These are phyloP conservation scores for Mycosarcoma mackinlayi DNA, from an alignment of 1,284 basidiomycete genomes.

Conservation along the genomic window DNA sequence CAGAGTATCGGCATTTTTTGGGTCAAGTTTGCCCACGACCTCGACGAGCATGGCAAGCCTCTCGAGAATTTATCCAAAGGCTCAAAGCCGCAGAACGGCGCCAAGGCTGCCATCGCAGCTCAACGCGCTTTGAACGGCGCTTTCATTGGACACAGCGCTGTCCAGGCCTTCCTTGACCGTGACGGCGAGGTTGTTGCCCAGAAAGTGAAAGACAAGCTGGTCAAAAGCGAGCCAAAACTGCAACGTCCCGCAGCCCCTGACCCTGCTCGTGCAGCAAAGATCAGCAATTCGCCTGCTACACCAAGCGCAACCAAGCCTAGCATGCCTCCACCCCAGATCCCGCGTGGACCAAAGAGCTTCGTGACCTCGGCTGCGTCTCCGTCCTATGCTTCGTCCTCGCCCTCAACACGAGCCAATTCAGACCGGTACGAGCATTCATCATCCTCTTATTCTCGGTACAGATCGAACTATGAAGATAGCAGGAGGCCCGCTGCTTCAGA, in stretches of 20 bases:
- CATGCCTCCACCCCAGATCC: conserved; percentile 35
- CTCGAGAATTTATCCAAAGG: conserved; percentile 2
- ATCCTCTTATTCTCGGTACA: conserved; percentile 3
- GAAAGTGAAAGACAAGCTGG: conserved; percentile 29
- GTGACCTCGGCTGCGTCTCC: conserved; percentile 7
- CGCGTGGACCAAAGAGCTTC: conserved; percentile 21
- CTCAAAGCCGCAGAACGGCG: conserved; percentile 39
- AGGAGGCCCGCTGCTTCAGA: conserved; percentile 5
- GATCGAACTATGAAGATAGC: conserved; percentile 4
- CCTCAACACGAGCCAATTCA: conserved; percentile 4
- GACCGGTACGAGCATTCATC: conserved; percentile 7
- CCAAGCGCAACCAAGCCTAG: conserved; percentile 19
- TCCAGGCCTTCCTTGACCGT: conserved; percentile 36
- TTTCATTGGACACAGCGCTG: conserved; percentile 17
- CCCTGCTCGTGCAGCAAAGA: background rate
- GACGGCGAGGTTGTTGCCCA: conserved; percentile 25
- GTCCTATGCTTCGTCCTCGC: conserved; percentile 1
- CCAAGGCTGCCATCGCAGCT: conserved; percentile 43
- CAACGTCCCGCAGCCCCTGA: conserved; percentile 3
- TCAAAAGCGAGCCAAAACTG: conserved; percentile 26
- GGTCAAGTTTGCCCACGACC: conserved; percentile 75
- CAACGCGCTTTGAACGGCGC: conserved; percentile 29
- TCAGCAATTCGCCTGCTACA: conserved; percentile 17
- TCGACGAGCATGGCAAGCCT: conserved; percentile 46
- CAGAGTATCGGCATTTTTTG: conserved; percentile 84